phyloP scores from a whole-genome alignment of 1,139 yeast genomes.

The Suhomyces chickasaworum region DNA sequence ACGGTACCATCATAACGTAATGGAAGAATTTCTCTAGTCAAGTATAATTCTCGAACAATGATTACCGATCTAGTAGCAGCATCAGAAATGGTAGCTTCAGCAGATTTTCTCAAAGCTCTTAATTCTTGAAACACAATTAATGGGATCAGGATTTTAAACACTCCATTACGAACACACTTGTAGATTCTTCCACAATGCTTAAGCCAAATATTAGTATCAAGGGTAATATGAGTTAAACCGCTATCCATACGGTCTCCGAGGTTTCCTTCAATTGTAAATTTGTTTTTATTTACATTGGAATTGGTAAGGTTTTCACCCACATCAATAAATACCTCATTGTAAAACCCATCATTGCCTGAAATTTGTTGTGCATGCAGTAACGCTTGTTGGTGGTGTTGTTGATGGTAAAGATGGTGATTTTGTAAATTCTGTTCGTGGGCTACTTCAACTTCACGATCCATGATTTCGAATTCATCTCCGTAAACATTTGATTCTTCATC shows the following conservation, averaged over 20 bases:
- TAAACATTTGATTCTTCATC: constrained; percentile 15
- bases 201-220: constrained; percentile 81
- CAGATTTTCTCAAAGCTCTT: constrained; percentile 69
- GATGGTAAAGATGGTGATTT: constrained; percentile 21
- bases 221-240: constrained; percentile 58
- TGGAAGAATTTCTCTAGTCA: constrained; percentile 53
- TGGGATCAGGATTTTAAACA: constrained; percentile 63
- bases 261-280: constrained; percentile 34
- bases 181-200: constrained; percentile 77
- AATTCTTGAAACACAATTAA: constrained; percentile 78
- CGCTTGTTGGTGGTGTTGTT: constrained; percentile 23
- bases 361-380: constrained; percentile 14
- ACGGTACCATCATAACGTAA: constrained; percentile 58
- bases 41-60: constrained; percentile 65
- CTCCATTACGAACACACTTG: constrained; percentile 64
- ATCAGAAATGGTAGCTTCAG: constrained; percentile 75
- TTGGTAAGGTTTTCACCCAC: constrained; percentile 5
- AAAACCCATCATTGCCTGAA: constrained; percentile 25
- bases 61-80: constrained; percentile 82
- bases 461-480: constrained; percentile 22
- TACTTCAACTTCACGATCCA: constrained; percentile 10
- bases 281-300: constrained; percentile 6
- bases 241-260: constrained; percentile 56
- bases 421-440: constrained; percentile 16
- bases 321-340: constrained; percentile 26